Conservation (phyloP, 164 flowering plant species). For the Berberis thunbergii region DNA sequence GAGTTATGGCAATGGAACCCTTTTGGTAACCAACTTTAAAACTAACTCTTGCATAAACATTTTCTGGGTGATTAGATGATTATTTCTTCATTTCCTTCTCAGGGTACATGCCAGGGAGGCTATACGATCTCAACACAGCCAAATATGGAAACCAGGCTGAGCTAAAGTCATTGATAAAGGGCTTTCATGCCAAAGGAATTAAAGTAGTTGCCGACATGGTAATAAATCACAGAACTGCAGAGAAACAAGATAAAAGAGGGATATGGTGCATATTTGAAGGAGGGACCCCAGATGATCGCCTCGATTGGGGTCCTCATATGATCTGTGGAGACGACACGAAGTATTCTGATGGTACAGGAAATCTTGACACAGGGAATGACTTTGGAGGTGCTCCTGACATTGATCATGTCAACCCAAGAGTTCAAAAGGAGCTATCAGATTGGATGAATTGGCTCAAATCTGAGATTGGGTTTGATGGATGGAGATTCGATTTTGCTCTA, state of each 20-base stretch:
- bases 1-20: no score
- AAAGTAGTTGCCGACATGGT: conserved; percentile 69
- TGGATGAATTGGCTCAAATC: conserved; percentile 83
- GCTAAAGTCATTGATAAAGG: conserved; percentile 36
- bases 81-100: neutral
- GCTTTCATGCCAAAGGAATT: conserved; percentile 40
- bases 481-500: conserved; percentile 60
- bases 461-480: conserved; percentile 64
- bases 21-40: no score
- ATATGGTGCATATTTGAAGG: conserved; percentile 71
- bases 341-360: conserved; percentile 57
- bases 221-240: conserved; percentile 71
- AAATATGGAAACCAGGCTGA: conserved; percentile 45
- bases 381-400: conserved; percentile 54
- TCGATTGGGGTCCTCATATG: conserved; percentile 70
- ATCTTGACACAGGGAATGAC: conserved; percentile 46
- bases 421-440: conserved; percentile 55
- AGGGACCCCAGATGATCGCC: conserved; percentile 58
- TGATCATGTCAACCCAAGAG: conserved; percentile 59
- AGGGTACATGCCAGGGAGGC: conserved; percentile 79
- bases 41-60: no score
- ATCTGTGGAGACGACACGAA: conserved; percentile 47
- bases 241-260: conserved; percentile 51
- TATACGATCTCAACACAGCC: conserved; percentile 66
- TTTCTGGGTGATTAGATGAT: no score